A percentile compares a stretch with the other conserved stretches of the same genome.
Evolutionary conservation across 2,329 filamentous ascomycete species (phyloP).

Genomic region (Colletotrichum sp.): DNA sequence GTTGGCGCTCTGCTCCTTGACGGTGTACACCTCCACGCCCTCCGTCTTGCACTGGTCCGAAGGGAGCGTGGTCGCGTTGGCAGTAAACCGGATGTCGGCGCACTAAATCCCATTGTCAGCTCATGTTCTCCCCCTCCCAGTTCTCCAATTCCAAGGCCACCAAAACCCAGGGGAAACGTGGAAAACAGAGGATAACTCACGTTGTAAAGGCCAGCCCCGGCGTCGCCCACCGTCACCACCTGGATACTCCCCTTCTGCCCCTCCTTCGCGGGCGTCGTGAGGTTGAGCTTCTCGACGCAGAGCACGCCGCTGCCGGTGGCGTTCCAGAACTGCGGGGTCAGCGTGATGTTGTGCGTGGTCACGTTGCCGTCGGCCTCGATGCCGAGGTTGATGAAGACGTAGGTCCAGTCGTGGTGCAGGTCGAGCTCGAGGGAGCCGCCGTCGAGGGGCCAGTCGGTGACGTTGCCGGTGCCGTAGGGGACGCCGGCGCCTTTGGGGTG

Average conservation of each 20-base stretch:
- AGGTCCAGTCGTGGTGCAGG: constrained; percentile 57
- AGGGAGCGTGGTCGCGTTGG: constrained; percentile 49
- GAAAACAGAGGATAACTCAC: constrained; percentile 36
- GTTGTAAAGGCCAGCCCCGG: constrained; percentile 70
- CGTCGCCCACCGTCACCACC: constrained; percentile 67
- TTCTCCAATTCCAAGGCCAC: accelerated
- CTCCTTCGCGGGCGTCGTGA: constrained; percentile 59
- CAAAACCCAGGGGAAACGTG: no score
- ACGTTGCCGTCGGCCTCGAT: constrained; percentile 49
- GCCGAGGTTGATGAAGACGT: constrained; percentile 59
- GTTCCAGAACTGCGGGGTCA: constrained; percentile 64
- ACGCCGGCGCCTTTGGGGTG: constrained; percentile 49
- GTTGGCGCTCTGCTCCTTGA: constrained; percentile 33
- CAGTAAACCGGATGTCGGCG: constrained; percentile 73
- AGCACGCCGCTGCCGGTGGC: constrained; percentile 66
- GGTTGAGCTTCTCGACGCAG: constrained; percentile 64
- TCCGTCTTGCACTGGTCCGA: constrained; percentile 62
- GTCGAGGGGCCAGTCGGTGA: constrained; percentile 58
- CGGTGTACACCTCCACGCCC: constrained; percentile 46
- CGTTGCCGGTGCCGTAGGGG: constrained; percentile 45
- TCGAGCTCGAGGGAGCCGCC: constrained; percentile 53
- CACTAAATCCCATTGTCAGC: constrained; percentile 55
- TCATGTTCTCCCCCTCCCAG: no score
- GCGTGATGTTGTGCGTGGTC: constrained; percentile 71
- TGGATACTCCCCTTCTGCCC: constrained; percentile 72